Conservation (phyloP, 2,329 filamentous ascomycete species). For the Raffaelea deltoideospora region DNA sequence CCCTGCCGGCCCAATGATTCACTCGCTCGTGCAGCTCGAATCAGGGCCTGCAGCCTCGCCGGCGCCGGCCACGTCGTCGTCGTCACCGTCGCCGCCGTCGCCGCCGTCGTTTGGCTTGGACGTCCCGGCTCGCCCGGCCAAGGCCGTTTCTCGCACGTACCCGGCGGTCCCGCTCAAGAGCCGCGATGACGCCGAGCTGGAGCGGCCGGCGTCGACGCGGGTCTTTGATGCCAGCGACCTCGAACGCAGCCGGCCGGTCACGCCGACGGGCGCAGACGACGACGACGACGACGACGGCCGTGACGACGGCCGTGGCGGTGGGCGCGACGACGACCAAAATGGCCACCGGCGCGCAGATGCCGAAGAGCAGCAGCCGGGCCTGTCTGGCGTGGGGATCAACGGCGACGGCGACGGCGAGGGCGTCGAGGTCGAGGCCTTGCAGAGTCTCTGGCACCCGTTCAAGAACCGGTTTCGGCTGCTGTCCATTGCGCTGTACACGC, state of each 20-base stretch:
- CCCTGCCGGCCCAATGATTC: conserved; percentile 1
- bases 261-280: conserved; percentile 16
- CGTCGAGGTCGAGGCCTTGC: conserved; percentile 30
- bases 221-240: conserved; percentile 18
- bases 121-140: conserved; percentile 18
- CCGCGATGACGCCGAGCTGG: conserved; percentile 1
- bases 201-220: background rate
- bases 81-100: too few relatives aligned
- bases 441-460: conserved; percentile 41
- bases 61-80: background rate
- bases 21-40: conserved; percentile 11
- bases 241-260: conserved; percentile 38
- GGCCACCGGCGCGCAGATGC: too few relatives aligned
- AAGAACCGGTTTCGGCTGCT: conserved; percentile 59
- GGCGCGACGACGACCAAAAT: conserved; percentile 8
- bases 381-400: too few relatives aligned
- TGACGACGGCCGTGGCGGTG: background rate
- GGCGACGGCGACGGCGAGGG: conserved; percentile 5
- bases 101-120: too few relatives aligned
- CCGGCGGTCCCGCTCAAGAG: conserved; percentile 21
- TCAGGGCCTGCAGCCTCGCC: conserved; percentile 11
- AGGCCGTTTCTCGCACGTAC: conserved; percentile 22
- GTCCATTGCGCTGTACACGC: conserved; percentile 47
- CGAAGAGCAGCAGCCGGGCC: too few relatives aligned
- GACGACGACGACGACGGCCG: conserved; percentile 8